These are phyloP conservation scores for Rhodomyrtus tomentosa DNA, from an alignment of 345 rosid genomes.

Conservation along the genomic window DNA sequence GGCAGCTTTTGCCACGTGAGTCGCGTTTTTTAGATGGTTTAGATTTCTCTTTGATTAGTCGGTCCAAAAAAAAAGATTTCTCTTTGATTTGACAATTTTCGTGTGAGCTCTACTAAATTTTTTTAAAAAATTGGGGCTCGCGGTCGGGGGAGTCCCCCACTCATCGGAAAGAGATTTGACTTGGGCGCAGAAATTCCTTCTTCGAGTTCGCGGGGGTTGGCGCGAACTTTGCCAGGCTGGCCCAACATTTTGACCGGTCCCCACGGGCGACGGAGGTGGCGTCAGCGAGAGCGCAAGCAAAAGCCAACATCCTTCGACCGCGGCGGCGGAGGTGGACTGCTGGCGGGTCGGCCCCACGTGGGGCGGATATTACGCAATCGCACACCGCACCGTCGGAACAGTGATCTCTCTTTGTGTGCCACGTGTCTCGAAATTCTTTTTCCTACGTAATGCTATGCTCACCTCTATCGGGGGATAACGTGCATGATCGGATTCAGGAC, in stretches of 20 bases:
- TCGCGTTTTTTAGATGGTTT: no score
- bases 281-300: background rate
- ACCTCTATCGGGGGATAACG: no score
- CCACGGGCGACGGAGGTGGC: background rate
- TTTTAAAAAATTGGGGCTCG: background rate
- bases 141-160: background rate
- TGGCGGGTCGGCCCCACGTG: background rate
- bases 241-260: background rate
- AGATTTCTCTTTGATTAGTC: no score
- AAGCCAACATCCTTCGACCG: no score
- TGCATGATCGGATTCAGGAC: no score
- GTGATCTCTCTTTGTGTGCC: background rate
- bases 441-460: no score
- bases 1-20: fast-evolving
- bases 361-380: background rate
- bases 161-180: background rate
- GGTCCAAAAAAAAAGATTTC: no score
- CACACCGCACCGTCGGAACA: background rate
- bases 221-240: background rate
- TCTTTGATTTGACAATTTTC: background rate
- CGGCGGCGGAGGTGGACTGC: no score
- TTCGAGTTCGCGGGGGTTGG: background rate
- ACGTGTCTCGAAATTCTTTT: background rate
- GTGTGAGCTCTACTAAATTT: no score
- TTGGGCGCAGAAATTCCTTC: background rate